Evolutionary conservation across 176 grass and related monocot species (phyloP), one percentile per base, ranked within the genome.

Genomic region (Ananas comosus): DNA sequence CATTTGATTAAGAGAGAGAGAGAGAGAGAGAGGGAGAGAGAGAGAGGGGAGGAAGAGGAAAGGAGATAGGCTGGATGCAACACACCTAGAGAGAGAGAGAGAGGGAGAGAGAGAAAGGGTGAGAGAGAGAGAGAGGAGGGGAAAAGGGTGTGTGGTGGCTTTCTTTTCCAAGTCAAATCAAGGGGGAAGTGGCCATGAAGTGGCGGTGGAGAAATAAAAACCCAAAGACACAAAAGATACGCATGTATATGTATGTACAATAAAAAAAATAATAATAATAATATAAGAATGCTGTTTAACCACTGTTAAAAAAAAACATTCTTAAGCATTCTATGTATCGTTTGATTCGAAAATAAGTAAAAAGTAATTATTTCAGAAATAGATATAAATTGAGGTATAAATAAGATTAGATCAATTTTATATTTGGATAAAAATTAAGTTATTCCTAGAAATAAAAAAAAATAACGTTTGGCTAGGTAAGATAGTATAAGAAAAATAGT

Each of bases 111-210:
- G 81, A 50, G 27, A 72, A 77, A 70, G 76, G 76, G 64, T 76
- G 58, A 78, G 79, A 63, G 53, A 66, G 52, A 65, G 52, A 64
- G 75, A 48, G 70, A 21, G 76, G 33, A 13, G 68, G 83, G 66
- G 29, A 12, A 70, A 51, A 71, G 72, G 49, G 66, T 11, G 17
- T 61, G 82, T 70, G 79, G 79, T 82, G 65, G 81, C 74, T 86
- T 84, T 78, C 78, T 83, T 89, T 92, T 89, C 73, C 57, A 67
- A n/a, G 86, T 89, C 90, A 89, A 86, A 93, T 93, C 86, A 79
- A 76, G 67, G 50, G 67, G 56, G 63, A 28, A 70, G 83, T 76
- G 80, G 70, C 80, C 75, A 88, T 81, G 22, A 51, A 74, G 80
- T 81, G 77, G 77, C 77, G 77, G 77, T 79, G 77, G 68, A 65